Conservation (phyloP, 495 filamentous ascomycete genomes). For the Neurospora sp. region DNA sequence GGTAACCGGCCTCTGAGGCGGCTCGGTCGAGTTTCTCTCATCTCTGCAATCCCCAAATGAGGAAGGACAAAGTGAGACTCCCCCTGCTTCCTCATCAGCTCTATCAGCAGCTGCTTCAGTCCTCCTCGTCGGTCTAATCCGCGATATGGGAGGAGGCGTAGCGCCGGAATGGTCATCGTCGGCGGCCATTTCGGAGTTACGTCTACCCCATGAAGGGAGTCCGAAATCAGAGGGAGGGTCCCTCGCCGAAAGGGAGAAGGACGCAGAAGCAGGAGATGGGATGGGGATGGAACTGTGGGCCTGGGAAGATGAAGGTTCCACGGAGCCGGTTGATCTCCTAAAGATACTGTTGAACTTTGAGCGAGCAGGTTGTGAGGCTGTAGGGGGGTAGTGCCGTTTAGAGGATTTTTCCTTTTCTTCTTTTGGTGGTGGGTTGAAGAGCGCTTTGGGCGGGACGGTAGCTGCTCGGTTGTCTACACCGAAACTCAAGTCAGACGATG, state of each 20-base stretch:
- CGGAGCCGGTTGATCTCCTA: slow-evolving; percentile 24
- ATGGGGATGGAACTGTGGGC: slow-evolving; percentile 2
- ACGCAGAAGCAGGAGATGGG: slow-evolving; percentile 24
- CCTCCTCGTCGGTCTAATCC: slow-evolving; percentile 21
- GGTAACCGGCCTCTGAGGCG: background rate
- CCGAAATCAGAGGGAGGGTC: slow-evolving; percentile 13
- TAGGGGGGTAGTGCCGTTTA: slow-evolving; percentile 36
- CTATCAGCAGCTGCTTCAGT: background rate
- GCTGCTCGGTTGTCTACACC: slow-evolving; percentile 13
- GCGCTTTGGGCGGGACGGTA: slow-evolving; percentile 21
- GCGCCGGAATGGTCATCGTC: slow-evolving; percentile 23
- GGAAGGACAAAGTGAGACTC: slow-evolving; percentile 5
- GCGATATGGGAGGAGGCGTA: slow-evolving; percentile 37
- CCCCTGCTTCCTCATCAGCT: slow-evolving; percentile 12
- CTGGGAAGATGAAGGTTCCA: slow-evolving; percentile 1
- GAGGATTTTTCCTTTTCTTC: background rate
- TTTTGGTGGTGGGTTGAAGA: slow-evolving; percentile 12
- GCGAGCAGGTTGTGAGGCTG: slow-evolving; percentile 26
- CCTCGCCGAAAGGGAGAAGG: slow-evolving; percentile 16
- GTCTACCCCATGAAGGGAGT: slow-evolving; percentile 20
- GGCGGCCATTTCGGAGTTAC: slow-evolving; percentile 17
- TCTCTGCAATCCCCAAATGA: background rate
- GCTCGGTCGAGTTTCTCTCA: background rate
- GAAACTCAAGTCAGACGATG: slow-evolving; percentile 5
- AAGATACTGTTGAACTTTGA: slow-evolving; percentile 33